Evolutionary conservation across 306 rosid genomes (phyloP).

Genomic region (Lotus japonicus): DNA sequence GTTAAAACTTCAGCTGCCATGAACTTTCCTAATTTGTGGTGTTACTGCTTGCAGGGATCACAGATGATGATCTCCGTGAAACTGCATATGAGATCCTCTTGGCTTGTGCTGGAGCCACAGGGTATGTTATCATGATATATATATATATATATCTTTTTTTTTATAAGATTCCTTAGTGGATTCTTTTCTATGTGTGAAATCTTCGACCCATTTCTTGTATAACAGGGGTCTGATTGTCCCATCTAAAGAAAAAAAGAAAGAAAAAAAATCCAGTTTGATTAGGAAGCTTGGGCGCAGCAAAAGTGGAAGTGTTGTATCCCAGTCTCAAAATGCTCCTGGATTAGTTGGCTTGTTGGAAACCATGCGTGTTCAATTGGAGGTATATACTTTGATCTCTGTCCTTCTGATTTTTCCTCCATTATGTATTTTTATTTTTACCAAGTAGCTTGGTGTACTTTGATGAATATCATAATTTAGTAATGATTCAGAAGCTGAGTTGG

Average conservation of each 20-base stretch:
- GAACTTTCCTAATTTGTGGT: slow-evolving; percentile 13
- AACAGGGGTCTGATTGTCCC: slow-evolving; percentile 95
- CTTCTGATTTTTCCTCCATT: neutral
- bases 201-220: slow-evolving; percentile 4
- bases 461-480: neutral
- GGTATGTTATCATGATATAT: slow-evolving; percentile 51
- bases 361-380: slow-evolving; percentile 99
- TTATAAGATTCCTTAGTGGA: neutral
- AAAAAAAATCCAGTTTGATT: slow-evolving; percentile 71
- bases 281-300: slow-evolving; percentile 96
- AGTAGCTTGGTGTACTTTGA: neutral
- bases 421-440: neutral
- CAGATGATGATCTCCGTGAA: slow-evolving; percentile 92
- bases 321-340: slow-evolving; percentile 79
- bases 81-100: slow-evolving; percentile 86
- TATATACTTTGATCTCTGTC: slow-evolving; percentile 23
- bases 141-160: slow-evolving; percentile 14
- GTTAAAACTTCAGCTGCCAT: neutral
- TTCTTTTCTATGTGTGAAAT: slow-evolving; percentile 10
- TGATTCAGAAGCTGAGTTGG: slow-evolving; percentile 13
- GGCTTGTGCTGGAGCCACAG: slow-evolving; percentile 98
- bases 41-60: slow-evolving; percentile 52
- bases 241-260: slow-evolving; percentile 90
- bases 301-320: slow-evolving; percentile 64
- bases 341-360: slow-evolving; percentile 87